These are phyloP conservation scores for Citrullus mucosospermus DNA, from an alignment of 306 rosid genomes.

Conservation along the genomic window DNA sequence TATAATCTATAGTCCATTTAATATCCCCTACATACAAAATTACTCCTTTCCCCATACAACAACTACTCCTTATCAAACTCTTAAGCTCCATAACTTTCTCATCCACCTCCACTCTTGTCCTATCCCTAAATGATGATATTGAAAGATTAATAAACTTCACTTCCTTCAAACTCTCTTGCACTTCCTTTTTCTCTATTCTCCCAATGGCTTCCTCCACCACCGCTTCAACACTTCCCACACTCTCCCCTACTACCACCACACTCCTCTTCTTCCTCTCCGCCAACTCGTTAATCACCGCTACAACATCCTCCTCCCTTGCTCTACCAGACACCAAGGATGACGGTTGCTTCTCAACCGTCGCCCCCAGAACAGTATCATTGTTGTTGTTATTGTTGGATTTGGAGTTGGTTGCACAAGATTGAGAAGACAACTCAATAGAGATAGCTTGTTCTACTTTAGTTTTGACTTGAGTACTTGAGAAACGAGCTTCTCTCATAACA, in stretches of 20 bases:
- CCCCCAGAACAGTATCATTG: conserved; percentile 4
- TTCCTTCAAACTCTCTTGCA: conserved; percentile 43
- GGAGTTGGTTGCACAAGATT: too few species aligned
- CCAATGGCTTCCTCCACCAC: conserved; percentile 56
- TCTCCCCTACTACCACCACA: conserved; percentile 82
- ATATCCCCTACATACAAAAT: conserved; percentile 85
- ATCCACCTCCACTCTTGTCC: conserved; percentile 58
- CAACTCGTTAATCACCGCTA: conserved; percentile 40
- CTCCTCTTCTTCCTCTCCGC: conserved; percentile 35
- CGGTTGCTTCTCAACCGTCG: too few species aligned
- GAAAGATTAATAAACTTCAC: conserved; percentile 41
- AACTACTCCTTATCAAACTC: conserved; percentile 14
- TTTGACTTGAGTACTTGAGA: conserved; percentile 74
- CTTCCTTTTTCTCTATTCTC: conserved; percentile 55
- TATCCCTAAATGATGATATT: conserved; percentile 32
- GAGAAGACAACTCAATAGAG: conserved; percentile 29
- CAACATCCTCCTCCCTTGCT: conserved; percentile 44
- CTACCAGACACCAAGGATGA: conserved; percentile 9
- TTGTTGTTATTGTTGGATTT: neutral
- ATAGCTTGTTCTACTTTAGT: conserved; percentile 80
- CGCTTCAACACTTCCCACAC: conserved; percentile 37
- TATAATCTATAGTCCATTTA: conserved; percentile 49
- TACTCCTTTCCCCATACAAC: conserved; percentile 35
- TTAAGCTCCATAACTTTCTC: conserved; percentile 54
- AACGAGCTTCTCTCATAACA: conserved; percentile 92